Percentiles rank a stretch among this genome's conserved stretches.
Conservation (phyloP, 192 early-diverging fungal species). For the Mortierella alpina region DNA sequence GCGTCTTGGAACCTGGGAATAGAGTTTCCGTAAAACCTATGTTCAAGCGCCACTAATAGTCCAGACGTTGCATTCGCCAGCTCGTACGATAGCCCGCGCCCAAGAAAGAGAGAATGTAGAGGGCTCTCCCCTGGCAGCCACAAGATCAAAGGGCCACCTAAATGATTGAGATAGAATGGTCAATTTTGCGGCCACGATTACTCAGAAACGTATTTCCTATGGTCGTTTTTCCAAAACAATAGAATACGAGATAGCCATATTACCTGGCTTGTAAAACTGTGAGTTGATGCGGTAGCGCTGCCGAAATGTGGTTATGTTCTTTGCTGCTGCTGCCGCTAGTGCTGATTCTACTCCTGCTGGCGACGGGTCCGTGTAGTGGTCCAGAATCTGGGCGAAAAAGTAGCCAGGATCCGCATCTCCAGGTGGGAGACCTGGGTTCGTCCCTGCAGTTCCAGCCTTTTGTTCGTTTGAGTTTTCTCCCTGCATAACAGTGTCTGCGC, state of each 20-base stretch:
- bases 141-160: conserved; percentile 44
- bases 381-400: conserved; percentile 20
- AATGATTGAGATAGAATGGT: not conserved
- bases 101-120: conserved; percentile 28
- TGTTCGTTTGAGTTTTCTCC: not conserved
- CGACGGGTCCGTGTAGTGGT: conserved; percentile 9
- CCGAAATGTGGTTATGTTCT: conserved; percentile 12
- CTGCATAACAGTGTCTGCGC: not conserved
- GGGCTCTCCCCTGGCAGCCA: conserved; percentile 47
- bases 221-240: not conserved
- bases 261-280: conserved; percentile 52
- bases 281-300: conserved; percentile 35
- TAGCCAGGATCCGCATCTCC: conserved; percentile 18
- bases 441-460: not conserved
- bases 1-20: conserved; percentile 49
- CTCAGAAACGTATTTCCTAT: not conserved
- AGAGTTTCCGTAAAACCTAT: conserved; percentile 74
- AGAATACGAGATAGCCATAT: no score
- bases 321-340: not conserved
- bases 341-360: not conserved
- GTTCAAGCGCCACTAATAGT: conserved; percentile 71
- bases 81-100: conserved; percentile 43
- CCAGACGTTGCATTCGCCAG: conserved; percentile 69
- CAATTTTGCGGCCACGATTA: not conserved
- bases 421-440: not conserved